Conservation (phyloP, 2,329 filamentous ascomycete genomes). For the Cladosporium sp. region DNA sequence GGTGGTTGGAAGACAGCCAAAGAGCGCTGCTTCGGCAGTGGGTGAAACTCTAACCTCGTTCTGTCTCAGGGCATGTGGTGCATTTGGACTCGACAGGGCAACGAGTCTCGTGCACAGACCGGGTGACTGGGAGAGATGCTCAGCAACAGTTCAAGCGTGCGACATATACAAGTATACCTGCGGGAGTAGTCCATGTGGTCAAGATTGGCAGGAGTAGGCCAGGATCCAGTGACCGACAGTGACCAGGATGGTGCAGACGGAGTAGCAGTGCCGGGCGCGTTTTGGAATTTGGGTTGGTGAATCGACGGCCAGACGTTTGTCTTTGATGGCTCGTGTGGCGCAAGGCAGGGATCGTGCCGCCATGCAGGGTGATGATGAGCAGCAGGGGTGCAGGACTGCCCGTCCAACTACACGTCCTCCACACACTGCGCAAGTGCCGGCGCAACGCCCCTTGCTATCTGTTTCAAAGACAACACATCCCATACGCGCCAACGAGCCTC, state of each 20-base stretch:
- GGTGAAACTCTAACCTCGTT: conserved; percentile 15
- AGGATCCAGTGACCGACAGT: conserved; percentile 11
- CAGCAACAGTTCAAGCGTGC: background rate
- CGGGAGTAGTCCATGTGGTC: conserved; percentile 5
- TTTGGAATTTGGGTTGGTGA: conserved; percentile 7
- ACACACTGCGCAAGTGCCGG: background rate
- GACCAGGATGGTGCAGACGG: conserved; percentile 9
- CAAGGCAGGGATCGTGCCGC: conserved; percentile 11
- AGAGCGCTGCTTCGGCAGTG: background rate
- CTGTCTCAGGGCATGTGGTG: conserved; percentile 5
- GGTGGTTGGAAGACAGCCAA: conserved; percentile 3
- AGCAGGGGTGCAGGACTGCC: conserved; percentile 5
- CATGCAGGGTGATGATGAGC: conserved; percentile 10
- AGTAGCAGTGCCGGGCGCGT: conserved; percentile 11
- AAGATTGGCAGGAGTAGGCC: conserved; percentile 14
- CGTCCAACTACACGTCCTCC: conserved; percentile 9
- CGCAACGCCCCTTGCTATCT: conserved; percentile 14
- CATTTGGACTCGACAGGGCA: conserved; percentile 5
- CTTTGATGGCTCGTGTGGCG: background rate
- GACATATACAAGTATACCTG: conserved; percentile 8
- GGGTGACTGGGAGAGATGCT: background rate
- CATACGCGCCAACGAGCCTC: background rate
- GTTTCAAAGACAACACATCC: background rate
- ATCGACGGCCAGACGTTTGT: conserved; percentile 10
- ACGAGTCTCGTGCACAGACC: conserved; percentile 16